Conservation (phyloP, 192 early-diverging fungal genomes). For the Irineochytrium annulatum region DNA sequence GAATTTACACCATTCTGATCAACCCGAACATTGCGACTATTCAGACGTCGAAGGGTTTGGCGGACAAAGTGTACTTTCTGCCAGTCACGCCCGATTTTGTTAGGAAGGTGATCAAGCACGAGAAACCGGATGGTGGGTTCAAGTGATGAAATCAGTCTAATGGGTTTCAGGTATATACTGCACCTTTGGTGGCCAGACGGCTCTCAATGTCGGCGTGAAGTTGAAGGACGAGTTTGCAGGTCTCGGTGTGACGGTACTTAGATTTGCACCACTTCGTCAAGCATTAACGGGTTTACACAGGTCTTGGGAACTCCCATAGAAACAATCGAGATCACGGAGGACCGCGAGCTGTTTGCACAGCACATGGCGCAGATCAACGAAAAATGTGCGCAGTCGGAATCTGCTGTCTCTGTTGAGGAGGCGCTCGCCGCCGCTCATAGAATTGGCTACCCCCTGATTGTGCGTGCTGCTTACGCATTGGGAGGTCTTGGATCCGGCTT, state of each 20-base stretch:
- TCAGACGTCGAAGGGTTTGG: slow-evolving; percentile 94
- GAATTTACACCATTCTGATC: slow-evolving; percentile 95
- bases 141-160: neutral
- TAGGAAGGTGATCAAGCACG: slow-evolving; percentile 89
- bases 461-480: slow-evolving; percentile 93
- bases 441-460: slow-evolving; percentile 95
- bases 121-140: slow-evolving; percentile 83
- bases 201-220: slow-evolving; percentile 94
- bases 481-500: slow-evolving; percentile 98
- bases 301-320: slow-evolving; percentile 92
- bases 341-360: slow-evolving; percentile 90
- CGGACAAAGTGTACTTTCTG: slow-evolving; percentile 97
- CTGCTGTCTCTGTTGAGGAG: slow-evolving; percentile 79
- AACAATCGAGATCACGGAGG: slow-evolving; percentile 95
- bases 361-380: slow-evolving; percentile 84
- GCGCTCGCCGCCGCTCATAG: slow-evolving; percentile 76
- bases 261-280: neutral
- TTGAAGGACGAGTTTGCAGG: slow-evolving; percentile 87
- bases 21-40: slow-evolving; percentile 99
- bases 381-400: slow-evolving; percentile 83
- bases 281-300: slow-evolving; percentile 8
- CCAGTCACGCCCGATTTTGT: slow-evolving; percentile 94
- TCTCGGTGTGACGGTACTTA: slow-evolving; percentile 70
- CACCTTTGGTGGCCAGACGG: slow-evolving; percentile 98
- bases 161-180: slow-evolving; percentile 69